phyloP scores from a whole-genome alignment of 2,329 filamentous ascomycete species.

The Fusarium longipes region DNA sequence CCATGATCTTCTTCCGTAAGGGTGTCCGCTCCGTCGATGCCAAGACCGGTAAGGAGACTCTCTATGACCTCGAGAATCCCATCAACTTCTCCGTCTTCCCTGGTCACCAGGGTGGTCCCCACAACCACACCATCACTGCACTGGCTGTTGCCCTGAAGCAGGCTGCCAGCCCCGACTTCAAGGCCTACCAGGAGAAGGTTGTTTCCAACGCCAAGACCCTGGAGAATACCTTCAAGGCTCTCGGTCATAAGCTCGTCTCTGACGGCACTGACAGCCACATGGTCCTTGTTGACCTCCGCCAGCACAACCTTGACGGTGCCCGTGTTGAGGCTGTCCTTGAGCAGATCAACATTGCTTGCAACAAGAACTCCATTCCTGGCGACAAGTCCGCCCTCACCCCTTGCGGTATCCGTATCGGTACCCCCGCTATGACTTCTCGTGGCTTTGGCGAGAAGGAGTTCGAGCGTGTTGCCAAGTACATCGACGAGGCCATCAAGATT shows the following conservation, averaged over 20 bases:
- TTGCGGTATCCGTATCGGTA: slow-evolving; percentile 94
- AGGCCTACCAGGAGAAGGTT: slow-evolving; percentile 92
- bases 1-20: slow-evolving; percentile 99
- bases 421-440: slow-evolving; percentile 96
- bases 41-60: slow-evolving; percentile 88
- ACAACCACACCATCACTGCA: slow-evolving; percentile 99
- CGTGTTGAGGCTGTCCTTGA: slow-evolving; percentile 96
- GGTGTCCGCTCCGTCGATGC: slow-evolving; percentile 89
- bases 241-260: slow-evolving; percentile 94
- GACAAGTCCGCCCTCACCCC: slow-evolving; percentile 97
- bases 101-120: slow-evolving; percentile 96
- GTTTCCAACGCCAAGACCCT: slow-evolving; percentile 93
- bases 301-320: slow-evolving; percentile 87
- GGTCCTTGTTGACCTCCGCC: slow-evolving; percentile 93
- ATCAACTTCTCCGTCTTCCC: slow-evolving; percentile 99
- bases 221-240: slow-evolving; percentile 82
- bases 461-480: slow-evolving; percentile 88
- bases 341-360: slow-evolving; percentile 98
- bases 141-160: slow-evolving; percentile 95
- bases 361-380: slow-evolving; percentile 98
- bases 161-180: slow-evolving; percentile 90
- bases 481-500: slow-evolving; percentile 88
- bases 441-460: slow-evolving; percentile 95
- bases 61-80: slow-evolving; percentile 93
- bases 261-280: slow-evolving; percentile 98